phyloP scores from a whole-genome alignment of 768 basidiomycete species.

The Naematelia aurantialba region DNA sequence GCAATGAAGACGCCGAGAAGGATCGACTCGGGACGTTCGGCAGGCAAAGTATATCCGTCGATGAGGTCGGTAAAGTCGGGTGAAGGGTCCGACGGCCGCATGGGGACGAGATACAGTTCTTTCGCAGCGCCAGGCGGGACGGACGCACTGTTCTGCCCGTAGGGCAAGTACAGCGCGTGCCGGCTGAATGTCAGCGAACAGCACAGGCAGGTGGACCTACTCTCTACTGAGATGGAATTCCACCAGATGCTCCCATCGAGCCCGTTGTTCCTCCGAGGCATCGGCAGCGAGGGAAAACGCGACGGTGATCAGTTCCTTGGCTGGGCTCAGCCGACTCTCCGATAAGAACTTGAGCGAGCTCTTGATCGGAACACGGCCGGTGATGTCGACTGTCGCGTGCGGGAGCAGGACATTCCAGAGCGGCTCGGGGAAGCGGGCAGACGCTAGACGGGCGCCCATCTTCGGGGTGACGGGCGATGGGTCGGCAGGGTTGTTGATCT shows the following conservation, averaged over 20 bases:
- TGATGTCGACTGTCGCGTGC: constrained; percentile 26
- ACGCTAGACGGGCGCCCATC: constrained; percentile 16
- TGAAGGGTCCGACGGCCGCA: constrained; percentile 33
- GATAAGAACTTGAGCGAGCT: constrained; percentile 30
- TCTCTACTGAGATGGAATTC: constrained; percentile 36
- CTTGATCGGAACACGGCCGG: constrained; percentile 38
- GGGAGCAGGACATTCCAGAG: constrained; percentile 37
- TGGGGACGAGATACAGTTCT: constrained; percentile 46
- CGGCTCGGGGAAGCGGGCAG: constrained; percentile 5
- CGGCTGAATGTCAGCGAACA: constrained; percentile 31
- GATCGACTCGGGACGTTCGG: constrained; percentile 20
- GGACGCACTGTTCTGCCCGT: constrained; percentile 13
- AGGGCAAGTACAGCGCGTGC: constrained; percentile 38
- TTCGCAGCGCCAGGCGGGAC: constrained; percentile 34
- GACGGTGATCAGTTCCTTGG: constrained; percentile 38
- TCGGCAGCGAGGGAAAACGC: constrained; percentile 30
- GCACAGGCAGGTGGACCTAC: constrained; percentile 25
- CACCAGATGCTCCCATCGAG: constrained; percentile 28
- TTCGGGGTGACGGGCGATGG: constrained; percentile 17
- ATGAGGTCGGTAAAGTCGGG: constrained; percentile 45
- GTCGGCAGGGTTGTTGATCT: constrained; percentile 41
- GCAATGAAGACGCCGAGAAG: constrained; percentile 38
- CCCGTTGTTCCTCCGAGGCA: constrained; percentile 21
- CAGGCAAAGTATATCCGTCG: constrained; percentile 36
- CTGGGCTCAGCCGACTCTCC: constrained; percentile 26